phyloP scores from a whole-genome alignment of 2,329 filamentous ascomycete species.

The Diaporthe sp. region DNA sequence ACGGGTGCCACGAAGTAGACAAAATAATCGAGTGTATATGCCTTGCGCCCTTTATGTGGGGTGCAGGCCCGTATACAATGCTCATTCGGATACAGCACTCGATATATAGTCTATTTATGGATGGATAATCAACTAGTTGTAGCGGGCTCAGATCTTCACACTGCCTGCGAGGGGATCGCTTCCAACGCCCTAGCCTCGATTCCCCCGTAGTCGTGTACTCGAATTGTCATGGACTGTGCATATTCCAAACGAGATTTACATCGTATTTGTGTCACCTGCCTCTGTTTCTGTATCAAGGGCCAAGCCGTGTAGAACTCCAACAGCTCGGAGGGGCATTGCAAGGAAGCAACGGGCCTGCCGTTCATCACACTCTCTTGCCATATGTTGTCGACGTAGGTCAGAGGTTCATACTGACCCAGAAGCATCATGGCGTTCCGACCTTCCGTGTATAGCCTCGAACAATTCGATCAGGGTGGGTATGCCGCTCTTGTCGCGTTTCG shows the following conservation, averaged over 20 bases:
- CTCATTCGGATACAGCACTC: neutral
- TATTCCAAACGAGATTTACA: neutral
- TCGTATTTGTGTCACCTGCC: constrained; percentile 63
- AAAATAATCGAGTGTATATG: neutral
- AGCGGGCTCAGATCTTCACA: constrained; percentile 1
- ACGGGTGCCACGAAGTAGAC: neutral
- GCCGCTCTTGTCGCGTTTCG: constrained; percentile 56
- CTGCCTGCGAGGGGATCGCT: neutral
- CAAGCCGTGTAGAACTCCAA: constrained; percentile 61
- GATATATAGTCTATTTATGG: neutral
- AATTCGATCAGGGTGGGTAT: constrained; percentile 54
- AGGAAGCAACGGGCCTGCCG: constrained; percentile 3
- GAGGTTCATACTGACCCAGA: constrained; percentile 52
- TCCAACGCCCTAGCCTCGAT: constrained; percentile 19
- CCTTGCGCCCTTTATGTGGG: too few species aligned
- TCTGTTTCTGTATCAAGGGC: constrained; percentile 66
- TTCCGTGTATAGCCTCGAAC: constrained; percentile 51
- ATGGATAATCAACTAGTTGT: neutral
- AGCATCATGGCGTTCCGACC: constrained; percentile 57
- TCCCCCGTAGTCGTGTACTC: neutral
- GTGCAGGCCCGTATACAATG: neutral
- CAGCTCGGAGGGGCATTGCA: constrained; percentile 40
- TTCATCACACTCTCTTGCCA: neutral
- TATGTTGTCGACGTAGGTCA: neutral
- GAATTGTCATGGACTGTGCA: constrained; percentile 47